These are phyloP conservation scores for Cicer arietinum DNA, from an alignment of 306 rosid genomes.

Conservation along the genomic window DNA sequence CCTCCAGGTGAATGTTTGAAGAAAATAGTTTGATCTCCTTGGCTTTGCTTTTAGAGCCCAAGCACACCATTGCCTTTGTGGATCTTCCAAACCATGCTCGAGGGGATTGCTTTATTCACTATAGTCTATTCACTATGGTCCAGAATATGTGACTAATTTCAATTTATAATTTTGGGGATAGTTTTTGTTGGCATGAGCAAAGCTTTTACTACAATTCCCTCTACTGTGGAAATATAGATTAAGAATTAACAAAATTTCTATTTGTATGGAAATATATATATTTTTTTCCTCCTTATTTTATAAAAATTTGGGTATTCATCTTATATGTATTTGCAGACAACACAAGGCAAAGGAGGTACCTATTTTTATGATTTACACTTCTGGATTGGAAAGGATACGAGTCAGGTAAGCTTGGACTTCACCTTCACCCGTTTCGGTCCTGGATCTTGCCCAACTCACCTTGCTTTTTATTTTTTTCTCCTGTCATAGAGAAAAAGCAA, in stretches of 20 bases:
- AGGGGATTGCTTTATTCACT: too few relatives aligned
- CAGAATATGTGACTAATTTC: constrained; percentile 18
- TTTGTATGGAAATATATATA: constrained; percentile 6
- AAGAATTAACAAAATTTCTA: constrained; percentile 32
- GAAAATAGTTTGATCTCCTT: too few relatives aligned
- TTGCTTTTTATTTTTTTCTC: not conserved
- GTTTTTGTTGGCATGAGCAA: constrained; percentile 30
- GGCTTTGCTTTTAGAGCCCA: too few relatives aligned
- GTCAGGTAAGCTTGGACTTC: constrained; percentile 71
- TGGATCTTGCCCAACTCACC: constrained; percentile 34
- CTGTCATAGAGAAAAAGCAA: constrained; percentile 17
- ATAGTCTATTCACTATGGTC: constrained; percentile 20
- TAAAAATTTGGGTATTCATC: constrained; percentile 20
- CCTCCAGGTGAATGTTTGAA: too few relatives aligned
- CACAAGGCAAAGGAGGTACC: constrained; percentile 85
- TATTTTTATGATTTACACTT: constrained; percentile 84
- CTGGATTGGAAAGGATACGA: constrained; percentile 97
- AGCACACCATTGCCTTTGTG: too few relatives aligned
- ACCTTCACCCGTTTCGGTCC: constrained; percentile 12
- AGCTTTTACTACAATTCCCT: constrained; percentile 16
- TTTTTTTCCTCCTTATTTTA: not conserved
- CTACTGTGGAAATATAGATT: constrained; percentile 20
- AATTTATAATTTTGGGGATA: constrained; percentile 7
- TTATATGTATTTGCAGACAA: constrained; percentile 61
- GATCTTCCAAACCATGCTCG: too few relatives aligned